Percentiles rank a stretch among this genome's conserved stretches.
phyloP scores from a whole-genome alignment of 2,329 filamentous ascomycete species.

The Alternaria postmessia region DNA sequence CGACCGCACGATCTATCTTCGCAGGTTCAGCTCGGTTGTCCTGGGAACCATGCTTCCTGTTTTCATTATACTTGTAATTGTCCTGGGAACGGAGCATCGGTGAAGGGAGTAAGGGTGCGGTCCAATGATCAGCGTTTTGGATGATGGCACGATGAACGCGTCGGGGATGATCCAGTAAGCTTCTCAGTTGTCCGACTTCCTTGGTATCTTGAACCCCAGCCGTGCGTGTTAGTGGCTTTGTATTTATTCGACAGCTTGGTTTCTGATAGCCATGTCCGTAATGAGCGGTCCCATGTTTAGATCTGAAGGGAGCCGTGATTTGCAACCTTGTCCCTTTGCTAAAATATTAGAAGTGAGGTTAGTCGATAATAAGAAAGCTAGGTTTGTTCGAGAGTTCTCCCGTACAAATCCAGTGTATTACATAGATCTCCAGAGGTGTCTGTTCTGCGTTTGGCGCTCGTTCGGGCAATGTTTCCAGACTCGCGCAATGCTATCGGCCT shows the following conservation, averaged over 20 bases:
- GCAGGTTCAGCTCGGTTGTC: background rate
- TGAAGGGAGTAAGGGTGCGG: background rate
- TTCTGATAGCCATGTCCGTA: background rate
- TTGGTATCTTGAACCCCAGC: background rate
- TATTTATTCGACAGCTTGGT: background rate
- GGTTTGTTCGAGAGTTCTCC: background rate
- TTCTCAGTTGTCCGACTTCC: background rate
- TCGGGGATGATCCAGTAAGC: background rate
- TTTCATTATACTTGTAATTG: rapidly evolving
- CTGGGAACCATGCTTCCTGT: no score
- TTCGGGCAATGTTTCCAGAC: background rate
- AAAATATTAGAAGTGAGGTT: background rate
- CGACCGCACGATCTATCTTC: background rate
- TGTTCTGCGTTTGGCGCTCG: background rate
- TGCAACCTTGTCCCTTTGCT: background rate
- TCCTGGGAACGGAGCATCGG: background rate
- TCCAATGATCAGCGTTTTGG: background rate
- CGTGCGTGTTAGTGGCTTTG: background rate
- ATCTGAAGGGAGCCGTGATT: background rate
- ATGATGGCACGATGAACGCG: background rate
- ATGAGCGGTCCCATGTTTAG: background rate
- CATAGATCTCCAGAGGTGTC: background rate
- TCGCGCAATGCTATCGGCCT: background rate
- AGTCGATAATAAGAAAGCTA: background rate
- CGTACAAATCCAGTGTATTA: constrained; percentile 1